phyloP scores from a whole-genome alignment of 768 basidiomycete species.

The Termitomyces eurrhizus region DNA sequence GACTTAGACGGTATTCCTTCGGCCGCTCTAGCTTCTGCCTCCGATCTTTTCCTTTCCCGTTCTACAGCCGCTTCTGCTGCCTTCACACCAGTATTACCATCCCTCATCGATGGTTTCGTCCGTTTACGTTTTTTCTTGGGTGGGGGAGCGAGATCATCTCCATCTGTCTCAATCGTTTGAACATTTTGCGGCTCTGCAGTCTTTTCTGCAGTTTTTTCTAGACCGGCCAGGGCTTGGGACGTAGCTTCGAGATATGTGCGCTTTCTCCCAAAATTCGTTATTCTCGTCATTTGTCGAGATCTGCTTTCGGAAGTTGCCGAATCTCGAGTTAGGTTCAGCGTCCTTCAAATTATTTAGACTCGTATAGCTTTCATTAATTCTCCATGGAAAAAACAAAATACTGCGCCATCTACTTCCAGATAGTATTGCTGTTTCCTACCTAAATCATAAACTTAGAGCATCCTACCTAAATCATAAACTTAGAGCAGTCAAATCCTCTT shows the following conservation, averaged over 20 bases:
- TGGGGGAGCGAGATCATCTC: constrained; percentile 20
- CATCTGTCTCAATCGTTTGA: constrained; percentile 3
- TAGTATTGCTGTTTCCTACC: too few species aligned
- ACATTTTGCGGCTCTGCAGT: constrained; percentile 4
- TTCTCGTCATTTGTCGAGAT: constrained; percentile 54
- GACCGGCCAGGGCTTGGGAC: constrained; percentile 15
- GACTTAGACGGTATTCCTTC: constrained; percentile 19
- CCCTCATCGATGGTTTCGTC: constrained; percentile 42
- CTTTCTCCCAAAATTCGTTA: constrained; percentile 73
- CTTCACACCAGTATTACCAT: constrained; percentile 29
- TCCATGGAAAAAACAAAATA: too few species aligned
- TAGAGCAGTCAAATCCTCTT: too few species aligned
- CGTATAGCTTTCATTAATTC: too few species aligned
- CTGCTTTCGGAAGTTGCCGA: constrained; percentile 5
- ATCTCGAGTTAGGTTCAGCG: neutral
- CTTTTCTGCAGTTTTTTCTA: constrained; percentile 11
- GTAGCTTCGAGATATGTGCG: constrained; percentile 67
- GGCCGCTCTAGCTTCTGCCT: constrained; percentile 14
- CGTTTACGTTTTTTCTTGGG: constrained; percentile 61
- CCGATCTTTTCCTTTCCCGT: constrained; percentile 8
- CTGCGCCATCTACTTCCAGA: too few species aligned
- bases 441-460: too few species aligned
- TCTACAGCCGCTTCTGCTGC: constrained; percentile 19
- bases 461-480: too few species aligned
- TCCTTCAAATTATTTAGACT: too few species aligned